Evolutionary conservation across 345 rosid species (phyloP), one percentile per base, ranked within the genome.

Genomic region (Carallia brachiata): DNA sequence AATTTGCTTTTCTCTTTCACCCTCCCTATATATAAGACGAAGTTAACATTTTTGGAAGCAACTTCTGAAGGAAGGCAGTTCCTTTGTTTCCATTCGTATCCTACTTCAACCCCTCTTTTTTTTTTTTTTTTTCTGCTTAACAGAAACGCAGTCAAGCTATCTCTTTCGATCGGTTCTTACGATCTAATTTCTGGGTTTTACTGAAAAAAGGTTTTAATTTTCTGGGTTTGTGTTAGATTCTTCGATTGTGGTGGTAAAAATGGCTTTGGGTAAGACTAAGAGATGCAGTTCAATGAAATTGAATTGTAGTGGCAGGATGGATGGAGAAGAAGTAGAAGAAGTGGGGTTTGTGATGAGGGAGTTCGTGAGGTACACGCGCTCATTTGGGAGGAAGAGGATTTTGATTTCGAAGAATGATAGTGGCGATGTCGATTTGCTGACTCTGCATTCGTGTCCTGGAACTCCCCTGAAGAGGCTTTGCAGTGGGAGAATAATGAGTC

Each of bases 341-440:
- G 34, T 32, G 36, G 82, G 63, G 7, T 36, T 40, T 18, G 83
- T 73, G 73, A 63, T 86, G 7, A 10, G 17, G 50, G 89, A 86
- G 70, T 72, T 75, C 16, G 91, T 85, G 59, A 84, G 66, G 56
- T 75, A 73, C 70, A 79, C 86, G 2, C 72, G 87, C 34, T 88
- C 88, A 0, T 75, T 89, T 7, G 91, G 97, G 48, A 89, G 94
- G 81, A 93, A 91, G 70, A 82, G 96, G 85, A 73, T 93, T 76
- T 55, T 78, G 62, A 74, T 89, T 28, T 74, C 89, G 0, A 83
- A 68, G 40, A 70, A 61, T 27, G 48, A 58, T 32, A 77, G 69
- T 32, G 78, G 67, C 12, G 15, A 2, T 37, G 60, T 31, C 1
- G 73, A 36, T 16, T 23, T 34, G 0, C 18, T 61, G 67, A 27